Evolutionary conservation across 495 filamentous ascomycete genomes (phyloP).

Genomic region (Chaetomidium leptoderma): DNA sequence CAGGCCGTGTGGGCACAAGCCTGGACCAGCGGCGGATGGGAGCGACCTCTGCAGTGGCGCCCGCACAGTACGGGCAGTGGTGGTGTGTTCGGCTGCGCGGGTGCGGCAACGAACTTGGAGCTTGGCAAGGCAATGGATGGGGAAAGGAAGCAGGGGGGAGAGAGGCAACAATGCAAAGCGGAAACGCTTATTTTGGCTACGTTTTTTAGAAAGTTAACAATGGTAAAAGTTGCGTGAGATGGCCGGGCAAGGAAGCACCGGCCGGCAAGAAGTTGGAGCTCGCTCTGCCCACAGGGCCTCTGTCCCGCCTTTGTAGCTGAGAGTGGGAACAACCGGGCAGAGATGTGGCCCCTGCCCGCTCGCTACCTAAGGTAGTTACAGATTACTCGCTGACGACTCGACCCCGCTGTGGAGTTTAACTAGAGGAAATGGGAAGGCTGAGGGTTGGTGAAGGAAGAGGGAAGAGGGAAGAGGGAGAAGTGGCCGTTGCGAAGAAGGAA

Average conservation of each 20-base stretch:
- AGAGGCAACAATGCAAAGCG: neutral
- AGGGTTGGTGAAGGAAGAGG: no score
- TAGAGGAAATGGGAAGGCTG: no score
- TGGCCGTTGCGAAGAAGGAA: neutral
- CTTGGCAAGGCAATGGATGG: neutral
- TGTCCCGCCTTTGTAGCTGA: no score
- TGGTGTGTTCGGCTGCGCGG: neutral
- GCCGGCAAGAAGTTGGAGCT: neutral
- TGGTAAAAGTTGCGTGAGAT: neutral
- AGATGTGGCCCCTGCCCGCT: slow-evolving; percentile 3
- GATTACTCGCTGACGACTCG: no score
- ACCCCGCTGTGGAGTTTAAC: no score
- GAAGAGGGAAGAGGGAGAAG: neutral
- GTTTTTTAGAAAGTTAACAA: slow-evolving; percentile 3
- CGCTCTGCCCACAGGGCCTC: neutral
- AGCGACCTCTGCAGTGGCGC: neutral
- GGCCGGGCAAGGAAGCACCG: neutral
- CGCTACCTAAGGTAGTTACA: no score
- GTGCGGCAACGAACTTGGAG: neutral
- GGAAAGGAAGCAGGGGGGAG: neutral
- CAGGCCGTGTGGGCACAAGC: slow-evolving; percentile 19
- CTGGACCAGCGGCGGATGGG: neutral
- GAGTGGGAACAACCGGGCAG: neutral
- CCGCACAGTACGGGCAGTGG: neutral
- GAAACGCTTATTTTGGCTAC: slow-evolving; percentile 15